A percentile compares a stretch with the other conserved stretches of the same genome.
Evolutionary conservation across 139 green algal genomes (phyloP).

Genomic region (Asterochloris sp.): DNA sequence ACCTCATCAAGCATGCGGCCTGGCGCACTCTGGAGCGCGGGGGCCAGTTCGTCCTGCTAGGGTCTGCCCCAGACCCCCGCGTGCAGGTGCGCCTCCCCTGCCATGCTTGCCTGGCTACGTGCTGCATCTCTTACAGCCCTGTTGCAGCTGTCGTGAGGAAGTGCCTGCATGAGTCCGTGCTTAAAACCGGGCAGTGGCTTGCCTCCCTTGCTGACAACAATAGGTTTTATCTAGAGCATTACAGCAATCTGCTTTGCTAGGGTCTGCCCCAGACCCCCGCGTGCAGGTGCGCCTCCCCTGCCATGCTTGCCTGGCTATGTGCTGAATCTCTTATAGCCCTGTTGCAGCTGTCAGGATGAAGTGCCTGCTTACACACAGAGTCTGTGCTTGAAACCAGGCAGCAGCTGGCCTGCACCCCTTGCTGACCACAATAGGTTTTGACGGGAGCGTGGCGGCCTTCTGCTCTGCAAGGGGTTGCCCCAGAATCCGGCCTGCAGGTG

Average conservation of each 20-base stretch:
- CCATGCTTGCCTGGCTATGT: background rate
- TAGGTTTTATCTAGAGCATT: too few relatives aligned
- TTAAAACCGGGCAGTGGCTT: too few relatives aligned
- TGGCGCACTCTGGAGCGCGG: slow-evolving; percentile 82
- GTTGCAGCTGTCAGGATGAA: too few relatives aligned
- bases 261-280: slow-evolving; percentile 45
- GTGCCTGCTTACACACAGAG: too few relatives aligned
- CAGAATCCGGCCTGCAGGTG: slow-evolving; percentile 55
- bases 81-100: slow-evolving; percentile 17
- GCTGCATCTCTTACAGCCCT: too few relatives aligned
- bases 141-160: too few relatives aligned
- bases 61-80: slow-evolving; percentile 45
- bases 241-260: too few relatives aligned
- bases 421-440: too few relatives aligned
- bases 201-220: too few relatives aligned
- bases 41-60: slow-evolving; percentile 97
- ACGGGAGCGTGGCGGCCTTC: slow-evolving; percentile 55
- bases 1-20: slow-evolving; percentile 97
- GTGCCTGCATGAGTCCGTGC: slow-evolving; percentile 12
- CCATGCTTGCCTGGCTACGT: background rate
- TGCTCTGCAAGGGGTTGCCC: slow-evolving; percentile 80
- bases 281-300: slow-evolving; percentile 17
- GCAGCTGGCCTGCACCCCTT: too few relatives aligned
- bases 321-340: too few relatives aligned
- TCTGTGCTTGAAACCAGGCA: too few relatives aligned